Evolutionary conservation across 2,329 filamentous ascomycete species (phyloP).

Genomic region (Aschersonia sp.): DNA sequence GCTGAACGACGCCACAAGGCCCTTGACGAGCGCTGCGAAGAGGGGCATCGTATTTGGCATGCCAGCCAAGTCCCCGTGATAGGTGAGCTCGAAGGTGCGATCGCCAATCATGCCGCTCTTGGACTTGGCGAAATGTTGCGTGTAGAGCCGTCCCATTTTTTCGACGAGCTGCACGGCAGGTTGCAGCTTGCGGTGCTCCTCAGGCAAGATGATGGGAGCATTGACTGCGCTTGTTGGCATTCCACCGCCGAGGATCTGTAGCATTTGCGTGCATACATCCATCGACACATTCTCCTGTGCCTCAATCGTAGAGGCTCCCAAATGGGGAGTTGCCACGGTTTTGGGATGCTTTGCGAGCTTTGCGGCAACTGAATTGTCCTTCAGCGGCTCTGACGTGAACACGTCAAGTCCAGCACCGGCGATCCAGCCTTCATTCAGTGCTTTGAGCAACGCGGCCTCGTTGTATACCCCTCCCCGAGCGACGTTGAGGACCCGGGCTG

Average conservation of each 20-base stretch:
- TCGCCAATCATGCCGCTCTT: conserved; percentile 36
- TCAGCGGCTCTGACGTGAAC: conserved; percentile 60
- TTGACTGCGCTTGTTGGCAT: conserved; percentile 68
- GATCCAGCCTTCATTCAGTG: conserved; percentile 55
- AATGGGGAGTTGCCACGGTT: conserved; percentile 65
- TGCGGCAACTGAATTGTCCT: conserved; percentile 37
- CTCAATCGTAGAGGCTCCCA: conserved; percentile 68
- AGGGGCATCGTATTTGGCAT: conserved; percentile 65
- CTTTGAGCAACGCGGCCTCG: conserved; percentile 55
- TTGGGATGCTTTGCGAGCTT: conserved; percentile 53
- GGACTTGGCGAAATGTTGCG: conserved; percentile 49
- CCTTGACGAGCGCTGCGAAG: conserved; percentile 66
- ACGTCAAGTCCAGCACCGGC: conserved; percentile 69
- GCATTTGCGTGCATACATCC: conserved; percentile 69
- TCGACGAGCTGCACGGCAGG: conserved; percentile 66
- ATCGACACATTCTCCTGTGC: conserved; percentile 75
- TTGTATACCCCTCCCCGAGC: conserved; percentile 71
- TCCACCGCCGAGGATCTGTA: conserved; percentile 57
- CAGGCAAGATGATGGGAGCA: conserved; percentile 65
- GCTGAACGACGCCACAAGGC: conserved; percentile 55
- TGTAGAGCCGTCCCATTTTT: conserved; percentile 67
- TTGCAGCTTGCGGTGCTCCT: conserved; percentile 64
- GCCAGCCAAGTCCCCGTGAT: conserved; percentile 58
- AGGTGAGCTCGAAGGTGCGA: conserved; percentile 60
- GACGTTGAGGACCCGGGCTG: conserved; percentile 63